Conservation (phyloP, 2,329 filamentous ascomycete genomes). For the Stachybotrys elegans region DNA sequence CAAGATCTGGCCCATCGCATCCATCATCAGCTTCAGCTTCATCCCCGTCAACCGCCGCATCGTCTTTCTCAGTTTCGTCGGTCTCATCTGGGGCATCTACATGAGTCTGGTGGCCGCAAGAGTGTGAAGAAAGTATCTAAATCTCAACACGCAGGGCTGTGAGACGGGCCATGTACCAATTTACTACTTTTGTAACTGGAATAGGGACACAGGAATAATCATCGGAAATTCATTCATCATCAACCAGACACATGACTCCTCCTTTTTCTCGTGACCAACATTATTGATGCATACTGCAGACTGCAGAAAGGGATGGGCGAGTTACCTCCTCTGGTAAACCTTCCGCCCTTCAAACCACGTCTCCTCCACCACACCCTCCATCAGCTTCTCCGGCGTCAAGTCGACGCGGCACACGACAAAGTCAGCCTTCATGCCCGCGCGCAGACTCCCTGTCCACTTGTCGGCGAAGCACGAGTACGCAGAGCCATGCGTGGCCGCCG, state of each 20-base stretch:
- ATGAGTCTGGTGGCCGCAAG: constrained; percentile 42
- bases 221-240: too few species aligned
- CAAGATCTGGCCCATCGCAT: constrained; percentile 48
- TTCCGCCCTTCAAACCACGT: constrained; percentile 48
- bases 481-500: constrained; percentile 48
- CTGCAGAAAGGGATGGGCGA: too few species aligned
- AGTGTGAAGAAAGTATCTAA: too few species aligned
- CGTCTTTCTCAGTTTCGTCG: constrained; percentile 44
- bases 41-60: constrained; percentile 44
- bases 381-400: constrained; percentile 40
- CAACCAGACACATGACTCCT: too few species aligned
- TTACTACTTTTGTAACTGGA: too few species aligned
- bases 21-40: constrained; percentile 44
- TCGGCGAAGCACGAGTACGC: constrained; percentile 58
- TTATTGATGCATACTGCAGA: too few species aligned
- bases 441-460: constrained; percentile 44
- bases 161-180: too few species aligned
- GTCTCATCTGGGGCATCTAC: constrained; percentile 46
- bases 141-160: too few species aligned
- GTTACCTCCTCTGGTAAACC: constrained; percentile 34
- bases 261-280: too few species aligned
- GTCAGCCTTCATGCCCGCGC: constrained; percentile 50
- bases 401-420: constrained; percentile 48
- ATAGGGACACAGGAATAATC: too few species aligned
- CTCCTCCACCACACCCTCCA: constrained; percentile 40